Conservation (phyloP, 305 asterid species). For the Lippia alba region DNA sequence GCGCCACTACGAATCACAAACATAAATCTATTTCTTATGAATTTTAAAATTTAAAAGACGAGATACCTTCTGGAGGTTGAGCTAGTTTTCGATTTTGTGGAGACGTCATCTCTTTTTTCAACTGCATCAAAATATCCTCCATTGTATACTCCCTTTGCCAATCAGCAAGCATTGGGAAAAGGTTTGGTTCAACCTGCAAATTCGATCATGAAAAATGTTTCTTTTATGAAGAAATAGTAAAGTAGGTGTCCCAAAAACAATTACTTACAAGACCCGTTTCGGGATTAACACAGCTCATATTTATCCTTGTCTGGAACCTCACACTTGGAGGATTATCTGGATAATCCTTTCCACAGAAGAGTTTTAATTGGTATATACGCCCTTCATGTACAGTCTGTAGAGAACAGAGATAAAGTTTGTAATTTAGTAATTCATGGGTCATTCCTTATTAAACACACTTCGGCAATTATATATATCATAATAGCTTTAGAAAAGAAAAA, state of each 20-base stretch:
- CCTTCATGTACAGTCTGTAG: conserved; percentile 88
- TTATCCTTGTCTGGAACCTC: conserved; percentile 74
- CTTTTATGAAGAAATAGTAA: conserved; percentile 3
- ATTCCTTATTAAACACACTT: conserved; percentile 4
- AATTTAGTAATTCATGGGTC: not conserved
- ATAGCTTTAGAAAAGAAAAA: conserved; percentile 15
- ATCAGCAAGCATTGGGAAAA: conserved; percentile 74
- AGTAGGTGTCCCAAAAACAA: conserved; percentile 5
- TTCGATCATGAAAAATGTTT: conserved; percentile 17
- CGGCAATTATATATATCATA: conserved; percentile 5
- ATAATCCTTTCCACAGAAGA: conserved; percentile 82
- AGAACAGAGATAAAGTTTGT: conserved; percentile 16
- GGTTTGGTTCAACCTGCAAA: conserved; percentile 70
- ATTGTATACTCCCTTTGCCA: conserved; percentile 83
- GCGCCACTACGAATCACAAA: not conserved
- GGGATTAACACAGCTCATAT: conserved; percentile 77
- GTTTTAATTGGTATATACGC: conserved; percentile 77
- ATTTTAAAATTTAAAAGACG: conserved; percentile 6
- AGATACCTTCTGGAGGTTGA: conserved; percentile 77
- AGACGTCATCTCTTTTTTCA: conserved; percentile 85
- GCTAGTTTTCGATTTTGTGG: conserved; percentile 81
- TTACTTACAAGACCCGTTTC: conserved; percentile 77
- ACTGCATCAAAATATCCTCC: conserved; percentile 79
- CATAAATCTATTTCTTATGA: conserved; percentile 10
- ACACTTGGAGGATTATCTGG: conserved; percentile 81